Percentiles rank a stretch among this genome's conserved stretches.
Conservation (phyloP, 352 stramenopile genomes). For the Achlya hypogyna region DNA sequence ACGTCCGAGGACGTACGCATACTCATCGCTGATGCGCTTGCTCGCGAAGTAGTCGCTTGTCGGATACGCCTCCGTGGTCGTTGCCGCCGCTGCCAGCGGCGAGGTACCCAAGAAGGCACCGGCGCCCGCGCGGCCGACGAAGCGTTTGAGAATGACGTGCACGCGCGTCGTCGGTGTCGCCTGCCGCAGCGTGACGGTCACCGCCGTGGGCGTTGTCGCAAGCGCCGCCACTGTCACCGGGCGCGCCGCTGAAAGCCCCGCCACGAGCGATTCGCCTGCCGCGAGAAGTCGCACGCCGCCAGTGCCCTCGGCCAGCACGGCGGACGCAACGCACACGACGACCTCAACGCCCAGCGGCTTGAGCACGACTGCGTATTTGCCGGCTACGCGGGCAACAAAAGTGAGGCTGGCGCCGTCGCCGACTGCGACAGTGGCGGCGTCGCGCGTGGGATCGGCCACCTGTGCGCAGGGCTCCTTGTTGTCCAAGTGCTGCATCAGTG, state of each 20-base stretch:
- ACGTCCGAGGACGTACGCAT: conserved; percentile 57
- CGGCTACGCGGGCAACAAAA: background rate
- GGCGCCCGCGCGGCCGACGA: background rate
- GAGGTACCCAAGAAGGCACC: background rate
- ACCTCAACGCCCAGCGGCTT: background rate
- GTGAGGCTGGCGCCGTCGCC: background rate
- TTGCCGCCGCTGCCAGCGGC: too few species aligned
- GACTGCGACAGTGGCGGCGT: background rate
- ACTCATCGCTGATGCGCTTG: conserved; percentile 60
- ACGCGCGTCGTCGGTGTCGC: background rate
- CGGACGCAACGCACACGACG: too few species aligned
- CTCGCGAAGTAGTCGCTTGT: conserved; percentile 36
- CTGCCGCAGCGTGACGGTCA: background rate
- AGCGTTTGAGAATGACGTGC: conserved; percentile 7
- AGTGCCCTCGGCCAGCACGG: too few species aligned
- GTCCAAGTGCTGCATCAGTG: background rate
- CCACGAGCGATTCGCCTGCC: too few species aligned
- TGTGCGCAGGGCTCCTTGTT: background rate
- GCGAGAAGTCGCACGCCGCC: too few species aligned
- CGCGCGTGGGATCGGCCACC: background rate
- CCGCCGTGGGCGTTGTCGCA: background rate
- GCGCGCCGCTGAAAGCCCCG: background rate
- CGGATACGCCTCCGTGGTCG: background rate
- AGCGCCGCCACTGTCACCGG: background rate
- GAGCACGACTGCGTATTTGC: background rate